Evolutionary conservation across 2,329 filamentous ascomycete genomes (phyloP).

Genomic region (Trichoderma breve): DNA sequence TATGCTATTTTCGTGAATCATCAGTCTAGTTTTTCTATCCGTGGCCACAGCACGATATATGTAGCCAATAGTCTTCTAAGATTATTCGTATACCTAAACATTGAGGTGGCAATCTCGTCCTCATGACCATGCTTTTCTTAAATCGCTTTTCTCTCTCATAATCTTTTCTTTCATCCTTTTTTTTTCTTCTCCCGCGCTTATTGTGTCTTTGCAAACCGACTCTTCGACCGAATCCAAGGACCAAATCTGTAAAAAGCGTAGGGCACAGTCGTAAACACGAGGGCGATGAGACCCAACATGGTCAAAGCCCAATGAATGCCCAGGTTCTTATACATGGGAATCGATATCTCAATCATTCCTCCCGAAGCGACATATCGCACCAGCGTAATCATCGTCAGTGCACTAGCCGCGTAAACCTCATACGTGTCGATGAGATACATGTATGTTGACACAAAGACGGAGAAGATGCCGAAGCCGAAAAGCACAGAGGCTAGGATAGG

Average conservation of each 20-base stretch:
- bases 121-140: not conserved
- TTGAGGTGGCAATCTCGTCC: not conserved
- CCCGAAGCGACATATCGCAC: constrained; percentile 37
- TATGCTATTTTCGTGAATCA: not conserved
- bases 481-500: not conserved
- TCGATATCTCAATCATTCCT: constrained; percentile 39
- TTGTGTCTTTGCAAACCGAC: constrained; percentile 38
- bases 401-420: constrained; percentile 14
- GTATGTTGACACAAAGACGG: constrained; percentile 8
- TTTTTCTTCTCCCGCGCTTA: not conserved
- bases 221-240: constrained; percentile 52
- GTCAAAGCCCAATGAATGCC: constrained; percentile 44
- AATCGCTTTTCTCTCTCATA: not conserved
- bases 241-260: constrained; percentile 37
- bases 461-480: constrained; percentile 7
- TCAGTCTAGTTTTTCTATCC: not conserved
- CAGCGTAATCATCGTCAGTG: constrained; percentile 34
- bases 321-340: constrained; percentile 39
- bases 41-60: not conserved
- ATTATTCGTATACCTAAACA: not conserved
- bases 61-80: not conserved
- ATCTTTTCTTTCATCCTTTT: not conserved
- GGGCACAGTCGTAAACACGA: constrained; percentile 33
- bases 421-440: constrained; percentile 14
- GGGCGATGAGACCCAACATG: constrained; percentile 32